Base-by-base conservation (phyloP, 2,329 filamentous ascomycete genomes). In the Colletotrichum liaoningense region DNA sequence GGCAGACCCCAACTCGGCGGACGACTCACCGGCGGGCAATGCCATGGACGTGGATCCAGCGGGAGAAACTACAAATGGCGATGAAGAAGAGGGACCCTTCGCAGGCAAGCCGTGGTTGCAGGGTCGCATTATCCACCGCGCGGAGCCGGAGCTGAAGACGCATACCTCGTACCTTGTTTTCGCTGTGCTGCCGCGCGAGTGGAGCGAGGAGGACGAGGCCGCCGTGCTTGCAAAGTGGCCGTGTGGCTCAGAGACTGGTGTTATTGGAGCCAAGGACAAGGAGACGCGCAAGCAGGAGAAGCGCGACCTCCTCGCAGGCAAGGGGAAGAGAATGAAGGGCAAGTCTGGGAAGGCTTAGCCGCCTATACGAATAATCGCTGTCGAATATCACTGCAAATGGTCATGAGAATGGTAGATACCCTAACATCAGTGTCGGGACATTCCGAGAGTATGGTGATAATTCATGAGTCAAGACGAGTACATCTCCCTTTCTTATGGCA, bases 121-220 rank as follows among this genome's bases (percentile, higher is more conserved):
- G 74, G 97, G 97, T 1, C 90, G 91, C 33, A 79, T 98, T 54
- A 88, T 95, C 35, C 94, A 97, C 78, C 90, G 95, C 28, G 92
- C 94, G 0, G 97, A 99, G 84, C 86, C 92, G 0, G 97, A 99
- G 79, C 85, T 98, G 73, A 98, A 98, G 88, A 97, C 94, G 8
- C 97, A 99, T 83, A 99, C 97, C 0, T 97, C 94, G n/a, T 99
- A 99, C 81, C 88, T 99, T 5, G 93, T 97, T 5, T 99, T 99
- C 84, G 97, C 97, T 0, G 86, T 97, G 3, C 84, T 99, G 73
- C 96, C 97, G n/a, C 88, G 91, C 56, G 92, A 94, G 75, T 99
- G 97, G 97, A 92, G 87, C 0, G 92, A 91, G 46, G 93, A 93
- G 73, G 94, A 98, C 76, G 97, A 99, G 83, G 88, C 88, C 38